Base-by-base conservation (phyloP, 2,329 filamentous ascomycete genomes). In the Pseudocercospora crystallina region DNA sequence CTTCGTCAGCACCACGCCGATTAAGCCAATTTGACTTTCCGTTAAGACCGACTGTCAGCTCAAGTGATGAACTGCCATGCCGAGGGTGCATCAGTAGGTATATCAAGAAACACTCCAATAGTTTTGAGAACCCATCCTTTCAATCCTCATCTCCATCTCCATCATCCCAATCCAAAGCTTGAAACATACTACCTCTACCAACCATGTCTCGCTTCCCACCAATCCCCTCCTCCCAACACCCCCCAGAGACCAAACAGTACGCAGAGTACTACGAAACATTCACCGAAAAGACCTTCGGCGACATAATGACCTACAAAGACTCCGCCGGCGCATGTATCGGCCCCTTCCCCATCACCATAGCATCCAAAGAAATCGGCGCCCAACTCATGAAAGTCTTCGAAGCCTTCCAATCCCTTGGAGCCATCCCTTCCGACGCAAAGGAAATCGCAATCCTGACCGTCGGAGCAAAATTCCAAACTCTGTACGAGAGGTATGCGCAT, bases 401-500 rank as follows among this genome's bases (percentile, higher is more conserved):
- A 5, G 38, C 47, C 1, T 37, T 61, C 29, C 43, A 11, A 8
- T 30, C 42, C 8, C 49, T 60, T 5, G 39, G 47, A 2, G 43
- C 49, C 1, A 51, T 64, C 8, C 57, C 61, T 2, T 29, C 43
- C 11, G 52, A 59, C 15, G 59, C 52, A 8, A 56, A 52, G 31
- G 60, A 62, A 47, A 49, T 55, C 5, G 57, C 58, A 5, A 63
- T 64, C 20, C 44, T 62, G 26, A 47, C 54, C 14, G 49, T 54
- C 10, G 60, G 59, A 2, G 50, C 56, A 13, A 40, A 49, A 9
- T 62, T 51, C 47, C n/a, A 59, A 33, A 49, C 53, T 10, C 43
- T 14, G 9, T 64, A 57, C 43, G 61, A 62, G 41, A 32, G 60
- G 31, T 63, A 64, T 44, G 55, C 61, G 9, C 60, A 61, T 39